phyloP scores from a whole-genome alignment of 2,329 filamentous ascomycete species.

The Aspergillus sp. region DNA sequence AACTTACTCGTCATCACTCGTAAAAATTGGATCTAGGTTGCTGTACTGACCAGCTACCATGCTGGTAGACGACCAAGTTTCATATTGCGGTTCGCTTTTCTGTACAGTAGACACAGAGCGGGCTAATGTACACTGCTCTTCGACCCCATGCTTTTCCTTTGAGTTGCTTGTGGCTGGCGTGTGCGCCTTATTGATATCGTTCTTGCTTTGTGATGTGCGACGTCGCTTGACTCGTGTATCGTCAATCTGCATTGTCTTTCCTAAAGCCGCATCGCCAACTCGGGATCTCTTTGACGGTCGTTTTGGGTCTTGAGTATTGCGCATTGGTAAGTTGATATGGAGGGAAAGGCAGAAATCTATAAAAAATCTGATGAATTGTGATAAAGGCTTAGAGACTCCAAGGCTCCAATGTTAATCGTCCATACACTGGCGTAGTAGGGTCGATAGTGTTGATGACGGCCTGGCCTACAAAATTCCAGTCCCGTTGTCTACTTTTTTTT shows the following conservation, averaged over 20 bases:
- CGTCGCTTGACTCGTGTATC: slow-evolving; percentile 35
- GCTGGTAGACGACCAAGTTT: slow-evolving; percentile 52
- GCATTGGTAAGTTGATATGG: slow-evolving; percentile 19
- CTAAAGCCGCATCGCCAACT: slow-evolving; percentile 29
- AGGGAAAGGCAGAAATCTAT: neutral
- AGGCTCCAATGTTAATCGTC: neutral
- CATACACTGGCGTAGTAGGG: neutral
- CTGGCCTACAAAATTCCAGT: neutral
- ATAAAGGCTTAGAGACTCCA: neutral
- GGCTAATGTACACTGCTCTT: neutral
- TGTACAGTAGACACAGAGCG: slow-evolving; percentile 11
- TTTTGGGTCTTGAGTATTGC: slow-evolving; percentile 19
- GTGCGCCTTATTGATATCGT: slow-evolving; percentile 24
- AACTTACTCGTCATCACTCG: slow-evolving; percentile 58
- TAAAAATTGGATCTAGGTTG: slow-evolving; percentile 59
- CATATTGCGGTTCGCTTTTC: slow-evolving; percentile 10
- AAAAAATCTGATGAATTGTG: neutral
- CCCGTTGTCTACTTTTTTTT: slow-evolving; percentile 2
- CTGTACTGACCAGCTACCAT: slow-evolving; percentile 58
- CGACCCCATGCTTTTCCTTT: neutral
- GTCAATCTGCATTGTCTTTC: slow-evolving; percentile 23
- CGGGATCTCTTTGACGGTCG: slow-evolving; percentile 35
- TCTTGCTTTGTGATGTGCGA: slow-evolving; percentile 29
- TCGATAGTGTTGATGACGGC: neutral
- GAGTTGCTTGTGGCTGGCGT: neutral